Evolutionary conservation across 805 yeast species (phyloP).

Genomic region (Zygosaccharomyces bisporus): DNA sequence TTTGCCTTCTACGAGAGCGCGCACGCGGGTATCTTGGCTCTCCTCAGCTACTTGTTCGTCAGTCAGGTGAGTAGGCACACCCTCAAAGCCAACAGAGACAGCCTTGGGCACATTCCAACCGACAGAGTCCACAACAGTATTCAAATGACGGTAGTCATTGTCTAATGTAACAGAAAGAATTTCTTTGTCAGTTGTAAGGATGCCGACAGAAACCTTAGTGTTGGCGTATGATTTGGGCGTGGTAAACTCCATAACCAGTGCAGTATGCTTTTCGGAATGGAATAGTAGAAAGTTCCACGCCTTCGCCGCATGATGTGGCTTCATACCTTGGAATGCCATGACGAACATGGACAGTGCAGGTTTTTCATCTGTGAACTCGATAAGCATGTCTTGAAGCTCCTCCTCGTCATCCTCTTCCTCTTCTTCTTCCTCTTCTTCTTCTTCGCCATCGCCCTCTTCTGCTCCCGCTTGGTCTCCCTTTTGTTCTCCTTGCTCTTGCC

Average conservation of each 20-base stretch:
- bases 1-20: conserved; percentile 55
- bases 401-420: conserved; percentile 17
- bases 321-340: conserved; percentile 98
- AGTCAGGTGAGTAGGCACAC: conserved; percentile 44
- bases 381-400: conserved; percentile 21
- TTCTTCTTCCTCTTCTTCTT: conserved; percentile 14
- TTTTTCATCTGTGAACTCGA: conserved; percentile 25
- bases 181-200: conserved; percentile 60
- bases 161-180: conserved; percentile 62
- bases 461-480: conserved; percentile 18
- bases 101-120: conserved; percentile 88
- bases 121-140: conserved; percentile 61
- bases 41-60: conserved; percentile 41
- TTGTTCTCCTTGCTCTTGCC: conserved; percentile 6
- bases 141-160: conserved; percentile 59
- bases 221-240: conserved; percentile 88
- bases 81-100: conserved; percentile 56
- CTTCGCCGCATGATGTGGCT: conserved; percentile 98
- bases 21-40: conserved; percentile 27
- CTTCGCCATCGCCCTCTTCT: conserved; percentile 17
- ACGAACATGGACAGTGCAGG: conserved; percentile 69
- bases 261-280: conserved; percentile 71
- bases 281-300: conserved; percentile 92
- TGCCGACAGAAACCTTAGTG: conserved; percentile 76
- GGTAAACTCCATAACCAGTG: conserved; percentile 89